phyloP scores from a whole-genome alignment of 140 eudicot genomes.

The Ambrosia hybrid region DNA sequence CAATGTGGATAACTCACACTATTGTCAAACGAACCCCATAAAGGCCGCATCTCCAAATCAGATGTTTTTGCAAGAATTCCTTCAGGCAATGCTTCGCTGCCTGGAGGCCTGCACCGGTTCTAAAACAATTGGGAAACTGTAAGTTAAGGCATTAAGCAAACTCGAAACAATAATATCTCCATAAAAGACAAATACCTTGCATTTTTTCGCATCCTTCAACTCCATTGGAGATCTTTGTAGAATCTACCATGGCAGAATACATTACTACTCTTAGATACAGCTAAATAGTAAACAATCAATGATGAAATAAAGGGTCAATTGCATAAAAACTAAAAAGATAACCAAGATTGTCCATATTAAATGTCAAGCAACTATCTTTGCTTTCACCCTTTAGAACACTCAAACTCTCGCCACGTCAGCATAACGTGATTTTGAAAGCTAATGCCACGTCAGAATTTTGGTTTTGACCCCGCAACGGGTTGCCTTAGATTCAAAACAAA shows the following conservation, averaged over 20 bases:
- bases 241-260: conserved; percentile 35
- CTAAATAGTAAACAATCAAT: not conserved
- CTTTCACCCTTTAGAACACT: not conserved
- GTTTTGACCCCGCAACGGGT: too few species aligned
- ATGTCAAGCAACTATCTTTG: not conserved
- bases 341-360: conserved; percentile 1
- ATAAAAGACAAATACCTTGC: conserved; percentile 49
- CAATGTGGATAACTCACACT: conserved; percentile 29
- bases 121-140: conserved; percentile 24
- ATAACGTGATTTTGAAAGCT: not conserved
- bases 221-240: conserved; percentile 33
- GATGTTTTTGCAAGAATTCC: conserved; percentile 75
- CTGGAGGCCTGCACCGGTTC: conserved; percentile 65
- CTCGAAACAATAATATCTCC: not conserved
- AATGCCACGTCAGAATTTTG: too few species aligned
- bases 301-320: not conserved
- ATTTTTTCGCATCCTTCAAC: conserved; percentile 38
- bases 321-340: not conserved
- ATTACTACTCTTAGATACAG: conserved; percentile 11
- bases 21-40: conserved; percentile 57
- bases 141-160: conserved; percentile 10
- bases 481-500: too few species aligned
- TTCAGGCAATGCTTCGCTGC: conserved; percentile 69
- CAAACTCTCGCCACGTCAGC: not conserved
- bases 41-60: conserved; percentile 74